Evolutionary conservation across 2,329 filamentous ascomycete species (phyloP).

Genomic region (Penicillium crustosum): DNA sequence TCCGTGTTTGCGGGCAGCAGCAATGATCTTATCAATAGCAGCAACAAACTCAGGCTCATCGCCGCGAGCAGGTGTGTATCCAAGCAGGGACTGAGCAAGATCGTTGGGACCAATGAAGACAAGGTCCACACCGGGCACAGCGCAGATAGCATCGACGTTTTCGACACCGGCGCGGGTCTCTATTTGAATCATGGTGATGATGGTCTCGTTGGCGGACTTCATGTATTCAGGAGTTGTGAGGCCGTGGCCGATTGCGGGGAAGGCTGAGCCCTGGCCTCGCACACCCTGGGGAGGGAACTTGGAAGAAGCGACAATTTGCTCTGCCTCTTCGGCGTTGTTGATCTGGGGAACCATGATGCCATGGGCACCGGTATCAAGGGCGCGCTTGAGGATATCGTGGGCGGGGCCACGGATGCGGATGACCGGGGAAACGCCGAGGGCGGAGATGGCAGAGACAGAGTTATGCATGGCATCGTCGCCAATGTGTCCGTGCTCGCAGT

Average conservation of each 20-base stretch:
- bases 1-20: slow-evolving; percentile 59
- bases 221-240: slow-evolving; percentile 35
- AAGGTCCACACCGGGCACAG: slow-evolving; percentile 40
- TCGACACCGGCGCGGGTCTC: slow-evolving; percentile 41
- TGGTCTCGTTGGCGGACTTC: slow-evolving; percentile 33
- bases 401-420: slow-evolving; percentile 24
- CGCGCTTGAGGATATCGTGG: slow-evolving; percentile 28
- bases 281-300: slow-evolving; percentile 34
- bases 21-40: slow-evolving; percentile 60
- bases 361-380: slow-evolving; percentile 34
- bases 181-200: slow-evolving; percentile 42
- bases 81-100: slow-evolving; percentile 54
- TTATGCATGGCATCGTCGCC: slow-evolving; percentile 32
- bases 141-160: slow-evolving; percentile 43
- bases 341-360: slow-evolving; percentile 46
- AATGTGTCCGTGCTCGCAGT: slow-evolving; percentile 32
- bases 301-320: slow-evolving; percentile 24
- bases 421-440: slow-evolving; percentile 26
- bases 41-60: slow-evolving; percentile 57
- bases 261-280: slow-evolving; percentile 32
- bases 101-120: slow-evolving; percentile 39
- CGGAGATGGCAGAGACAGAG: slow-evolving; percentile 26
- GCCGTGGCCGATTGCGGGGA: slow-evolving; percentile 36
- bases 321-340: slow-evolving; percentile 53
- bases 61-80: slow-evolving; percentile 57